Evolutionary conservation across 164 flowering plant genomes (phyloP).

Genomic region (Malania oleifera): DNA sequence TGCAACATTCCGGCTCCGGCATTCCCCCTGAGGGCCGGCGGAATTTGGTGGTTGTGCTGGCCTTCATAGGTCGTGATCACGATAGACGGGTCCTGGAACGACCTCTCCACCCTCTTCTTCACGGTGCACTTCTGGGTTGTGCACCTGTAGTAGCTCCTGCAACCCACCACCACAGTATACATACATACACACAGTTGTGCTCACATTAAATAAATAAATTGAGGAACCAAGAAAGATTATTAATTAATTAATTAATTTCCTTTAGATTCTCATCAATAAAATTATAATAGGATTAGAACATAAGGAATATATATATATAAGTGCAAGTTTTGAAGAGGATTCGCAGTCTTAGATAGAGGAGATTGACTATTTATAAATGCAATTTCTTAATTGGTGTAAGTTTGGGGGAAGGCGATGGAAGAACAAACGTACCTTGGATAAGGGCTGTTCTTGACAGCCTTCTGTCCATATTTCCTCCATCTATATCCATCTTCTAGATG

Average conservation of each 20-base stretch:
- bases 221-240: too few species aligned
- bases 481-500: constrained; percentile 88
- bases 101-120: constrained; percentile 87
- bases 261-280: too few species aligned
- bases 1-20: constrained; percentile 37
- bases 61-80: constrained; percentile 95
- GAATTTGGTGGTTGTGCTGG: constrained; percentile 79
- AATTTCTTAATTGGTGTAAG: too few species aligned
- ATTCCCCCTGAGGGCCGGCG: constrained; percentile 60
- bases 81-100: constrained; percentile 65
- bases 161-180: not conserved
- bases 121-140: constrained; percentile 84
- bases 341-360: too few species aligned
- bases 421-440: constrained; percentile 53
- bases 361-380: too few species aligned
- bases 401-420: not conserved
- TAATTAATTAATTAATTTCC: too few species aligned
- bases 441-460: constrained; percentile 79
- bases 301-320: too few species aligned
- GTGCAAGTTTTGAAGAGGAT: too few species aligned
- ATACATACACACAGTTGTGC: too few species aligned
- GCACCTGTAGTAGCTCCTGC: constrained; percentile 93
- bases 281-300: too few species aligned
- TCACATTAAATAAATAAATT: too few species aligned
- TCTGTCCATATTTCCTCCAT: constrained; percentile 91